Evolutionary conservation across 257 asterid genomes (phyloP), one percentile per base, ranked within the genome.

Genomic region (Primulina huaijiensis): DNA sequence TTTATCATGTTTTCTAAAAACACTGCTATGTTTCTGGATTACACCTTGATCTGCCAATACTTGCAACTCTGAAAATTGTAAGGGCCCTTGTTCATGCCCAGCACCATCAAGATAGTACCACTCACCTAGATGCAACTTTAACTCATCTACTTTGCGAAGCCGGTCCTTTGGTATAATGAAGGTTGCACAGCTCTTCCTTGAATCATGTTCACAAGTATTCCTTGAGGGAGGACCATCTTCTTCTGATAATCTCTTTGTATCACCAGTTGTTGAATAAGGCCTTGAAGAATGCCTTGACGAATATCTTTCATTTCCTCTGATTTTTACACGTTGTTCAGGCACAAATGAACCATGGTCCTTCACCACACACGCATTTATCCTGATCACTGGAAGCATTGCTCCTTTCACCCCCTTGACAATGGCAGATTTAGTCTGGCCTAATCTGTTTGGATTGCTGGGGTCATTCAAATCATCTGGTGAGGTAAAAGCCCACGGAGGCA

Each of bases 311-410:
- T 89, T 91, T 72, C 79, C 91, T 76, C 84, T 85, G 71, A 78
- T 89, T 81, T 89, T 91, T 74, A 66, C 74, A 53, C 87, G 97
- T 78, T 92, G 73, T 71, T 89, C 97, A 65, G 97, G 83, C 73
- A 86, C 88, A 84, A 86, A 78, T 16, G 97, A 87, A 37, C 96
- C 97, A 60, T 86, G 95, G 80, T 94, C 97, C 82, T 82, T 86
- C 64, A 94, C 96, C 78, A 94, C 99, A 79, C 99, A 94, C 7
- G 96, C 96, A 83, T 94, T 94, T 74, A 94, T 94, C 89, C 99
- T 85, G 79, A 91, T 79, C 73, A 91, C 97, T 11, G 99, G 89
- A 76, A 89, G 97, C 85, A 88, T 86, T 73, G 80, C 65, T 79
- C 99, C 99, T 81, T 80, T 81, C 60, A 81, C 70, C 66, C 95